These are phyloP conservation scores for Pelargonium fulgidum DNA, from an alignment of 441 rosid genomes.

Conservation along the genomic window DNA sequence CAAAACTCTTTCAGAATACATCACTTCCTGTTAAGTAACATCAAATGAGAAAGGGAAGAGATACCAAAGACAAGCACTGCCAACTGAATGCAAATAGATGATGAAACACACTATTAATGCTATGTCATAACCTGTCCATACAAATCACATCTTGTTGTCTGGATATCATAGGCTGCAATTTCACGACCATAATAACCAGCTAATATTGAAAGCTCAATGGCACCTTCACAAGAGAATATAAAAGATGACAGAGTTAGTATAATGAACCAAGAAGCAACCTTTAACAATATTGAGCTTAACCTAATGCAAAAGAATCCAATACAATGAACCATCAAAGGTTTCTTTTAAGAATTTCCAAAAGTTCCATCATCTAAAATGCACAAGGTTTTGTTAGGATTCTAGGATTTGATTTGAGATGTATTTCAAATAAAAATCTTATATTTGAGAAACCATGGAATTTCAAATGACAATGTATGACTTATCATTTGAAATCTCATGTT, in stretches of 20 bases:
- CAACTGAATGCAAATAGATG: constrained; percentile 6
- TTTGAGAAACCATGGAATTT: no score
- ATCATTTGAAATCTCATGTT: no score
- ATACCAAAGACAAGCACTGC: neutral
- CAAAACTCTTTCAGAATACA: constrained; percentile 68
- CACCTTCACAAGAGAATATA: constrained; percentile 43
- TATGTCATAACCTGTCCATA: constrained; percentile 65
- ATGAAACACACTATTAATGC: constrained; percentile 11
- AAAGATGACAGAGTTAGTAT: constrained; percentile 12
- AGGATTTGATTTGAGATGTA: no score
- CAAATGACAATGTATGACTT: no score
- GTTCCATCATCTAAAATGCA: no score
- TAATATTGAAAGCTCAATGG: constrained; percentile 85
- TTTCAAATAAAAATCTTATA: no score
- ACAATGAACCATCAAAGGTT: no score
- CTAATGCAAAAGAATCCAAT: no score
- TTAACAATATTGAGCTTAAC: no score
- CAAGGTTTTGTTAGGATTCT: no score
- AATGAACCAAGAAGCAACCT: constrained; percentile 16
- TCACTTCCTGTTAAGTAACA: constrained; percentile 44
- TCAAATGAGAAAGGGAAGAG: neutral
- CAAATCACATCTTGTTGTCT: constrained; percentile 77
- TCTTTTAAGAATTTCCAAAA: no score
- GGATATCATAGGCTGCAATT: constrained; percentile 86
- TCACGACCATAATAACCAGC: constrained; percentile 71